phyloP scores from a whole-genome alignment of 441 rosid genomes.

The Adansonia gregorii region DNA sequence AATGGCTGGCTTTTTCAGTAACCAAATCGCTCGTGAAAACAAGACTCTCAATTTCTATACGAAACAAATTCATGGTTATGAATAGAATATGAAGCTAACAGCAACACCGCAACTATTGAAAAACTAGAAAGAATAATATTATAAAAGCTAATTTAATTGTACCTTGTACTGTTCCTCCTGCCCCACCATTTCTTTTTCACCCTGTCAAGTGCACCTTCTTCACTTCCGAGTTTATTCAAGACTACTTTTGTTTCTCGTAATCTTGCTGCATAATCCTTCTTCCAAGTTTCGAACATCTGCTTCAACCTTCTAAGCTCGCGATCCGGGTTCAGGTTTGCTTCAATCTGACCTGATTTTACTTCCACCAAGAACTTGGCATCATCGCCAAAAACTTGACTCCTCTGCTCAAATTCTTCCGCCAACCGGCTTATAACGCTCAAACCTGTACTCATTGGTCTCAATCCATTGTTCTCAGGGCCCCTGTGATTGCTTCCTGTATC shows the following conservation, averaged over 20 bases:
- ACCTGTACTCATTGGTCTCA: conserved; percentile 81
- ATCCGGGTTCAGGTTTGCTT: conserved; percentile 92
- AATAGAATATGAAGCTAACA: neutral
- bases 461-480: conserved; percentile 69
- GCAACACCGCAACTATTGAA: conserved; percentile 16
- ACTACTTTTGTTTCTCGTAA: conserved; percentile 83
- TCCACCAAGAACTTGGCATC: conserved; percentile 97
- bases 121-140: conserved; percentile 23
- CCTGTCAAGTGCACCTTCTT: conserved; percentile 69
- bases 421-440: conserved; percentile 82
- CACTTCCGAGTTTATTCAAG: conserved; percentile 80
- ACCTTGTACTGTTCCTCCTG: conserved; percentile 87
- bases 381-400: conserved; percentile 93
- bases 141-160: conserved; percentile 30
- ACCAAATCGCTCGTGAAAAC: conserved; percentile 19
- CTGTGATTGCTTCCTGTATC: conserved; percentile 63
- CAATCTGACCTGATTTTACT: conserved; percentile 94
- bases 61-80: neutral
- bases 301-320: conserved; percentile 85
- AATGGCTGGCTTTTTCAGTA: neutral
- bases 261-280: conserved; percentile 85
- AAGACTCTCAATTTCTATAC: conserved; percentile 23
- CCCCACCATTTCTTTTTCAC: conserved; percentile 98
- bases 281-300: conserved; percentile 97
- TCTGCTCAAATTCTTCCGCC: conserved; percentile 94